Conservation (phyloP, 2,329 filamentous ascomycete species). For the Xylariales sp. region DNA sequence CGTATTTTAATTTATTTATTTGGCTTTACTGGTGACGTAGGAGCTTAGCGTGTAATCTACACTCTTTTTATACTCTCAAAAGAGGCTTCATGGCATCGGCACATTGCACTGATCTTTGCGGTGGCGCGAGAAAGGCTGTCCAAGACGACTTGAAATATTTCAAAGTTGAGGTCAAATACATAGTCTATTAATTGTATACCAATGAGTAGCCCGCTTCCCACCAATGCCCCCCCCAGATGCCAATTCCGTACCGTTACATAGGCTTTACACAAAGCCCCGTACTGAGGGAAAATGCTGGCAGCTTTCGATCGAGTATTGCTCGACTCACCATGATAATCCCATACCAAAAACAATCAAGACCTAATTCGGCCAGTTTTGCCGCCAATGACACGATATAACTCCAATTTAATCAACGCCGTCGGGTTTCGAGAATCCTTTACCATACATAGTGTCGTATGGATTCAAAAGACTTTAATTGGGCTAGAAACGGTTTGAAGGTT, state of each 20-base stretch:
- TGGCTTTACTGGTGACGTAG: too few species aligned
- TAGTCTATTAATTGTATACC: constrained; percentile 34
- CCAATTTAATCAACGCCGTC: constrained; percentile 2
- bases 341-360: neutral
- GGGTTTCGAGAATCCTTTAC: neutral
- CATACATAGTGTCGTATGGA: neutral
- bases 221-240: constrained; percentile 33
- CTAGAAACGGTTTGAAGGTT: constrained; percentile 39
- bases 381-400: neutral
- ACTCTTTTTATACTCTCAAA: neutral
- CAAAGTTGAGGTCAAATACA: neutral
- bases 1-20: too few species aligned
- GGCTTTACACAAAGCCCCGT: constrained; percentile 28
- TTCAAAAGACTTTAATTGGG: neutral
- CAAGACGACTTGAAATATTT: neutral
- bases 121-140: neutral
- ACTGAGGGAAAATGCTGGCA: constrained; percentile 9
- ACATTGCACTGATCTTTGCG: neutral
- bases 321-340: constrained; percentile 1
- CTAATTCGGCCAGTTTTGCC: neutral
- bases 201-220: constrained; percentile 24
- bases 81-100: neutral
- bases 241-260: constrained; percentile 34
- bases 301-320: neutral
- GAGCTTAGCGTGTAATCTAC: too few species aligned